Conservation (phyloP, 1,284 basidiomycete genomes). For the Irpex lacteus region DNA sequence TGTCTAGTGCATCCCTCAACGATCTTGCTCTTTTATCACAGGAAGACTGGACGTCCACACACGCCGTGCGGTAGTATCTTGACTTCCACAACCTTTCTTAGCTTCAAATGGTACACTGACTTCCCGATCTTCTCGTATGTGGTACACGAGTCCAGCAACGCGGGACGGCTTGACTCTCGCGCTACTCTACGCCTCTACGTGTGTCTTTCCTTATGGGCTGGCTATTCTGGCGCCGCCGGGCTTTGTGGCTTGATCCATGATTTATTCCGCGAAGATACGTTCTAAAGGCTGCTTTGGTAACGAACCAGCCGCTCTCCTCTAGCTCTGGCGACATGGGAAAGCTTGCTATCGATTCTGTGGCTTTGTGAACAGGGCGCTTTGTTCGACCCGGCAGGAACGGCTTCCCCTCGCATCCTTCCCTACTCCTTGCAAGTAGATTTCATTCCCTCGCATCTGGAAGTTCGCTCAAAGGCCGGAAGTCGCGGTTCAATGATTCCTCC, state of each 20-base stretch:
- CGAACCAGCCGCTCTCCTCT: slow-evolving; percentile 16
- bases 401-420: background rate
- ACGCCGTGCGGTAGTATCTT: slow-evolving; percentile 23
- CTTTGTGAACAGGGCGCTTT: background rate
- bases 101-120: background rate
- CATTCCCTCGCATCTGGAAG: slow-evolving; percentile 1
- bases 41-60: slow-evolving; percentile 26
- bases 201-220: slow-evolving; percentile 8
- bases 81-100: slow-evolving; percentile 18
- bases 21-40: slow-evolving; percentile 27
- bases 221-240: background rate
- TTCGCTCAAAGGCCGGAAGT: background rate
- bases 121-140: slow-evolving; percentile 14
- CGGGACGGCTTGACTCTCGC: slow-evolving; percentile 21
- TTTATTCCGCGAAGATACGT: slow-evolving; percentile 21
- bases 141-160: slow-evolving; percentile 16
- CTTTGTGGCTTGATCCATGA: slow-evolving; percentile 16
- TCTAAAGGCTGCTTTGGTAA: slow-evolving; percentile 9
- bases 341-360: background rate
- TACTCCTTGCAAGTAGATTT: background rate
- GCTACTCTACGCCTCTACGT: slow-evolving; percentile 17
- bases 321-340: slow-evolving; percentile 12
- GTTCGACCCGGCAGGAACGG: background rate
- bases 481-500: slow-evolving; percentile 20
- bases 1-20: slow-evolving; percentile 22